Evolutionary conservation across 2,329 filamentous ascomycete species (phyloP).

Genomic region (Didymella exigua): DNA sequence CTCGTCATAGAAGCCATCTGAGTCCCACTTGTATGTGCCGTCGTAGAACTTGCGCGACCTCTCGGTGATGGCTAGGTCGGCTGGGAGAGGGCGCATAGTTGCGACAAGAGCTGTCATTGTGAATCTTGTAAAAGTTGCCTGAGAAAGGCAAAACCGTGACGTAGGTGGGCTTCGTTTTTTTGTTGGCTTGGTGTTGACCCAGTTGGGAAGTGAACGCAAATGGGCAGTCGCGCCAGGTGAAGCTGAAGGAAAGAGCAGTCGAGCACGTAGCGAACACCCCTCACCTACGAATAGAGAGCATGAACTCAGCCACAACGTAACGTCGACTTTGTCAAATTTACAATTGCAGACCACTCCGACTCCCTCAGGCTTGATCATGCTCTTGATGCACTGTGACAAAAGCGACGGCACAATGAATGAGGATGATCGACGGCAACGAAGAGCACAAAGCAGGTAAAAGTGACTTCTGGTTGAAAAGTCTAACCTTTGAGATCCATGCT

Average conservation of each 20-base stretch:
- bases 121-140: background rate
- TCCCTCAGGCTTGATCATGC: background rate
- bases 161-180: background rate
- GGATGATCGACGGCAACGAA: background rate
- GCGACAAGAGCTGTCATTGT: background rate
- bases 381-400: background rate
- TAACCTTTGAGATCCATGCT: background rate
- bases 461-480: background rate
- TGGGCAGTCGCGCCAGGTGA: constrained; percentile 2
- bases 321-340: background rate
- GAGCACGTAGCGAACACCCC: background rate
- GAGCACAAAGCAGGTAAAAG: background rate
- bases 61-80: constrained; percentile 20
- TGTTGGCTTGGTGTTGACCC: background rate
- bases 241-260: constrained; percentile 6
- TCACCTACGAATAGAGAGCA: background rate
- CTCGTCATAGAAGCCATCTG: constrained; percentile 36
- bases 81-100: background rate
- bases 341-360: background rate
- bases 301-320: too few species aligned
- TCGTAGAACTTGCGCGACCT: constrained; percentile 40
- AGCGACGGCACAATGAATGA: background rate
- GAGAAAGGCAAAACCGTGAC: background rate
- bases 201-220: constrained; percentile 2
- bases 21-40: constrained; percentile 32